Conservation (phyloP, 768 basidiomycete genomes). For the Phanerochaete sordida region DNA sequence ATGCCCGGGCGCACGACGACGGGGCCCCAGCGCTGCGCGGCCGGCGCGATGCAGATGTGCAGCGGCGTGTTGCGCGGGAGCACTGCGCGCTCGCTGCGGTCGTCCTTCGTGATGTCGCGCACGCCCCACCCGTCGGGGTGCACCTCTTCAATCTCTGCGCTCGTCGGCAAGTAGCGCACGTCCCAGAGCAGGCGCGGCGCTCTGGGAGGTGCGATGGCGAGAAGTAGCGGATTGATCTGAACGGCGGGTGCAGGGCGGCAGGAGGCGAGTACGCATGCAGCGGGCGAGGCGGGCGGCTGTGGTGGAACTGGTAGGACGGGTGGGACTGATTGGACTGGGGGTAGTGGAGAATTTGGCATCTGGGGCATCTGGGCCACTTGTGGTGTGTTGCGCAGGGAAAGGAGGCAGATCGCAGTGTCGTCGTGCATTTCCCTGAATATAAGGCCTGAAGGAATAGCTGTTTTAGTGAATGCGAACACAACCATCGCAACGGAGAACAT, state of each 20-base stretch:
- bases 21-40: neutral
- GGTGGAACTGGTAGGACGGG: no score
- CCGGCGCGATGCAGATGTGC: neutral
- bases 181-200: neutral
- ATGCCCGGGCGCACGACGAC: neutral
- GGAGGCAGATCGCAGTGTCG: no score
- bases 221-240: neutral
- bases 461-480: no score
- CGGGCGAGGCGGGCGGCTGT: no score
- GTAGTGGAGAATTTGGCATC: no score
- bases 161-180: neutral
- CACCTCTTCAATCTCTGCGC: neutral
- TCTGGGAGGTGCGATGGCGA: neutral
- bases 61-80: neutral
- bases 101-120: neutral
- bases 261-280: no score
- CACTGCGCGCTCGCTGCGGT: neutral
- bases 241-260: no score
- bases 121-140: neutral
- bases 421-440: no score
- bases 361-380: no score
- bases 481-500: neutral
- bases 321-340: no score
- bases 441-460: no score
- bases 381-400: no score